Percentiles rank a stretch among this genome's conserved stretches.
These are phyloP conservation scores for Geranomyces michiganensis DNA, from an alignment of 192 early-diverging fungal genomes.

Conservation along the genomic window DNA sequence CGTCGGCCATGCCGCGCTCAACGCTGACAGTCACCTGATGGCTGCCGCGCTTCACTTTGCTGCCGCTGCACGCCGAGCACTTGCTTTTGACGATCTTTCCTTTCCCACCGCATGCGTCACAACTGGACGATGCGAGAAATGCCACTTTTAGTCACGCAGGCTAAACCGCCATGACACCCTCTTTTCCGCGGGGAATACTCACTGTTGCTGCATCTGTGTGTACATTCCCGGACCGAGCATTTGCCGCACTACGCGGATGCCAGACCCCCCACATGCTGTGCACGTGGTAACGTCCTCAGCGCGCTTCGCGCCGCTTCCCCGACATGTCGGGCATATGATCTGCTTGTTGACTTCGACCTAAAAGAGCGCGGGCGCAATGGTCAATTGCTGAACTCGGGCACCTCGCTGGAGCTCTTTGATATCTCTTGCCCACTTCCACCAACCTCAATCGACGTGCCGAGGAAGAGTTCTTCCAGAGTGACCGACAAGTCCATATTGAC, in stretches of 20 bases:
- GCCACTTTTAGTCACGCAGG: too few relatives aligned
- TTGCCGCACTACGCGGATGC: constrained; percentile 79
- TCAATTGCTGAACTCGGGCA: constrained; percentile 6
- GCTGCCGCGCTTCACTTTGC: constrained; percentile 81
- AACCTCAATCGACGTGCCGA: constrained; percentile 77
- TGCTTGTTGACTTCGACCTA: constrained; percentile 92
- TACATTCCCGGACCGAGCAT: constrained; percentile 90
- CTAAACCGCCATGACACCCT: too few relatives aligned
- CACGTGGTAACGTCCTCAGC: constrained; percentile 87
- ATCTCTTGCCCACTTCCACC: not conserved
- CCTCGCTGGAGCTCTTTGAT: not conserved
- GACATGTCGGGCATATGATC: constrained; percentile 87
- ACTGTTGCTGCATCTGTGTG: constrained; percentile 89
- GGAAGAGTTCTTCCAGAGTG: constrained; percentile 88
- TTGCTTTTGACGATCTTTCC: constrained; percentile 82
- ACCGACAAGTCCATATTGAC: constrained; percentile 79
- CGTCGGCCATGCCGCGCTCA: constrained; percentile 84
- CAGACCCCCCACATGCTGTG: constrained; percentile 74
- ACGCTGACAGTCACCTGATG: constrained; percentile 78
- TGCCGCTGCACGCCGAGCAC: constrained; percentile 82
- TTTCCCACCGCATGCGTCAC: constrained; percentile 87
- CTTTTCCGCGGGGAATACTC: not conserved
- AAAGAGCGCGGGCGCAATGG: not conserved
- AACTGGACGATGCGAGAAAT: constrained; percentile 44
- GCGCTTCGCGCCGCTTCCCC: constrained; percentile 86